Percentiles rank a stretch among this genome's conserved stretches.
Evolutionary conservation across 2,329 filamentous ascomycete species (phyloP).

Genomic region (Fusarium sp.): DNA sequence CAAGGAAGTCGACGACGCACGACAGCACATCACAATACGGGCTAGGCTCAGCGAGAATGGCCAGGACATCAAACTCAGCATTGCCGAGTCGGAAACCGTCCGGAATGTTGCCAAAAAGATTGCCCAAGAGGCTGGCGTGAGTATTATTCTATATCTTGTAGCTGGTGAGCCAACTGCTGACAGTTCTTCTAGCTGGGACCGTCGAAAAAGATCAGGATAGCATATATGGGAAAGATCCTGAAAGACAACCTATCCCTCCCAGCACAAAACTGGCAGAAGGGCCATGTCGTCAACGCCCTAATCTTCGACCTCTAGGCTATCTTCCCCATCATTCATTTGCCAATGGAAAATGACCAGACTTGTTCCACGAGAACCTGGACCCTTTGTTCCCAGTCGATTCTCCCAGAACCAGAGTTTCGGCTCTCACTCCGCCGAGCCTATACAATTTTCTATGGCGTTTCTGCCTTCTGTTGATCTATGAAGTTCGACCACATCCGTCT

Average conservation of each 20-base stretch:
- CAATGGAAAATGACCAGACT: neutral
- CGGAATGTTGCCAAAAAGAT: constrained; percentile 71
- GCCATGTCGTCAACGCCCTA: constrained; percentile 81
- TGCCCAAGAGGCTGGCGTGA: constrained; percentile 70
- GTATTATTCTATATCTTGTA: constrained; percentile 45
- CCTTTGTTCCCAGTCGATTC: neutral
- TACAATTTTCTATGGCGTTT: constrained; percentile 3
- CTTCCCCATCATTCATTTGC: constrained; percentile 6
- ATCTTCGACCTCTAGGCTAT: constrained; percentile 63
- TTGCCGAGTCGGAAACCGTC: constrained; percentile 72
- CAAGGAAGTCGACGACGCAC: constrained; percentile 64
- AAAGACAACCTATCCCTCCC: constrained; percentile 73
- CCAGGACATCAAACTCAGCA: constrained; percentile 68
- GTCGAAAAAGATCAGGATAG: constrained; percentile 73
- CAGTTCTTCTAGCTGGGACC: constrained; percentile 61
- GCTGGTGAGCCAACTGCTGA: constrained; percentile 13
- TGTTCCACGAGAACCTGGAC: neutral
- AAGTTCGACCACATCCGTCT: constrained; percentile 30
- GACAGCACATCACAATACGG: constrained; percentile 66
- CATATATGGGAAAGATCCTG: constrained; percentile 84
- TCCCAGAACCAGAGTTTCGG: neutral
- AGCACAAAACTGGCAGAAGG: constrained; percentile 79
- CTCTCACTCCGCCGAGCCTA: neutral
- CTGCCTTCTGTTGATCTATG: constrained; percentile 11
- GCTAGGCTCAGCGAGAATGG: constrained; percentile 74